Base-by-base conservation (phyloP, 345 rosid genomes). In the Euphorbia lathyris region DNA sequence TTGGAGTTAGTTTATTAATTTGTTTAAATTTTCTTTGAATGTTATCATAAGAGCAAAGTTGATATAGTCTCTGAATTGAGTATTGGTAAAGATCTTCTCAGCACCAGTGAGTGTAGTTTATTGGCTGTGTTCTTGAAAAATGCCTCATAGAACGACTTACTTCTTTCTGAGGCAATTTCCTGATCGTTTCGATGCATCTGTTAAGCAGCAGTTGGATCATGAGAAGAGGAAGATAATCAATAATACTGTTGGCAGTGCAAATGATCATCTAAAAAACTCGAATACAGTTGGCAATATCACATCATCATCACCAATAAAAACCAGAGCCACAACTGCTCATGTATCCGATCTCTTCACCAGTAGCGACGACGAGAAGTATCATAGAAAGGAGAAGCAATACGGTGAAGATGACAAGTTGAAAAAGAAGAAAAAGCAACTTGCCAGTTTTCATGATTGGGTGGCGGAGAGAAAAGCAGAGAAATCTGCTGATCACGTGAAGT, bases 141-240 rank as follows among this genome's bases (percentile, higher is more conserved):
- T 94, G 97, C 98, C 98, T 81, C 98, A 94, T 78, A 82, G 98
- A 66, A 83, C 97, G 1, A 94, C 98, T 72, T 94, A 94, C 89
- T 84, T 94, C 87, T 94, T 94, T 84, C 97, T 97, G n/a, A 83
- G 98, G 84, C 98, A 91, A 77, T 89, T 93, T 68, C 96, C 91
- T 19, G 97, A 91, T 75, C 89, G 80, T 67, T 81, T 84, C 76
- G 93, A 84, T 77, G 77, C 88, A 13, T 78, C 87, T 32, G 16
- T 78, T 4, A 82, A 84, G 65, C 74, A 74, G 30, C 72, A 68
- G 56, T 79, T 75, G 65, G 83, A 83, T 77, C 90, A 83, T 75
- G 96, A 83, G 79, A 89, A 85, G 78, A 83, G 79, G 59, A 30
- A 55, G 50, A n/a, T 62, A 9, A 42, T 16, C 25, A 53, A 53